phyloP scores from a whole-genome alignment of 1,139 yeast species.

The Blastobotrys indianensis region DNA sequence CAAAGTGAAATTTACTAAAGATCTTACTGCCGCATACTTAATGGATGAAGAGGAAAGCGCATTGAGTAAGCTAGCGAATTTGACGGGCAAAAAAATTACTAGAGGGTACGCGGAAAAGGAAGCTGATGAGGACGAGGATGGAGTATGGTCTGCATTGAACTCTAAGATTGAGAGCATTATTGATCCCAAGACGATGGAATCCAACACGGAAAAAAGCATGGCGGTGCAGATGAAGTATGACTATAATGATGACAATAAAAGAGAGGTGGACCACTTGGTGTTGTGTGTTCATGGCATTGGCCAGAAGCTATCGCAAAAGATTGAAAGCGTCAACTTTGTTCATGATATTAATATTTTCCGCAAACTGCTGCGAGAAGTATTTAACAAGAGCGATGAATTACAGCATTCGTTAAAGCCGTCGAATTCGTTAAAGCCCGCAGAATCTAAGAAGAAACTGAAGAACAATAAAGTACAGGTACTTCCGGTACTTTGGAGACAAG shows the following conservation, averaged over 20 bases:
- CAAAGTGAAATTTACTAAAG: constrained; percentile 12
- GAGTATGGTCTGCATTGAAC: constrained; percentile 2
- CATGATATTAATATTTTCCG: constrained; percentile 73
- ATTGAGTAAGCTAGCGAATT: constrained; percentile 1
- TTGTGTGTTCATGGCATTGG: constrained; percentile 90
- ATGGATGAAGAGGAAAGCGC: constrained; percentile 9
- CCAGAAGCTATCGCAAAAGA: constrained; percentile 67
- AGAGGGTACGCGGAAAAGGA: constrained; percentile 22
- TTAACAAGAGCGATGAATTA: constrained; percentile 41
- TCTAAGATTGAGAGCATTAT: constrained; percentile 6
- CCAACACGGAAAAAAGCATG: constrained; percentile 11
- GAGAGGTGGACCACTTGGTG: constrained; percentile 71
- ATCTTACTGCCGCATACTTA: constrained; percentile 12
- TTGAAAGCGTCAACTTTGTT: constrained; percentile 75
- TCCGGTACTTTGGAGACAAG: constrained; percentile 35
- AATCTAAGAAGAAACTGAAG: constrained; percentile 20
- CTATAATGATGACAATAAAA: constrained; percentile 20
- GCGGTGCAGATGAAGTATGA: constrained; percentile 29
- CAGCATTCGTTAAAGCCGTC: constrained; percentile 17
- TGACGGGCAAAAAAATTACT: constrained; percentile 7
- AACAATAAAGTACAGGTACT: constrained; percentile 62
- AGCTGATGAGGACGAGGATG: constrained; percentile 4
- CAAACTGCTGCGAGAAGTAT: constrained; percentile 54
- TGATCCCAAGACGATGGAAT: constrained; percentile 4
- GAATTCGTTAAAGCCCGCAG: constrained; percentile 5